Evolutionary conservation across 1,284 basidiomycete species (phyloP).

Genomic region (Moesziomyces sp.): DNA sequence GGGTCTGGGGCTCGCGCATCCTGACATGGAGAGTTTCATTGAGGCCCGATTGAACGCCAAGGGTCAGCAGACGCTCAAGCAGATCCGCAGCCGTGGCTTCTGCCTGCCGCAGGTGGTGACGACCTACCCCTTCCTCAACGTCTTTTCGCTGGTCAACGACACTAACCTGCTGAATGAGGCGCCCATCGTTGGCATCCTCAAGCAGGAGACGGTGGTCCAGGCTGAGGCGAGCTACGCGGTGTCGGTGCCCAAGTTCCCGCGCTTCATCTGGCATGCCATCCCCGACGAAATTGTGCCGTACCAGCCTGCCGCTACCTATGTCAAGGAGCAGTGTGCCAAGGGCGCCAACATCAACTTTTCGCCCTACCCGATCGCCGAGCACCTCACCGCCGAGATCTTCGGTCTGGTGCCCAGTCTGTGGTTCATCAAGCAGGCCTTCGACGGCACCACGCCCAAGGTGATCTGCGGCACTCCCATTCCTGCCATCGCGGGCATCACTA

Average conservation of each 20-base stretch:
- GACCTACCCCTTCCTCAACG: slow-evolving; percentile 24
- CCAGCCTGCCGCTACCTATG: slow-evolving; percentile 43
- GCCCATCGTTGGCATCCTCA: slow-evolving; percentile 21
- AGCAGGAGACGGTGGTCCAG: slow-evolving; percentile 43
- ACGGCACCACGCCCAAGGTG: slow-evolving; percentile 33
- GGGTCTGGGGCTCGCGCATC: slow-evolving; percentile 39
- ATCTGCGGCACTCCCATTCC: slow-evolving; percentile 28
- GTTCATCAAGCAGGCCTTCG: slow-evolving; percentile 41
- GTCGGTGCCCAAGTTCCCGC: slow-evolving; percentile 53
- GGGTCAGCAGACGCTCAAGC: slow-evolving; percentile 15
- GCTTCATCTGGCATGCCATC: slow-evolving; percentile 56
- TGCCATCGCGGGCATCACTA: slow-evolving; percentile 3
- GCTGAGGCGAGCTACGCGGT: slow-evolving; percentile 25
- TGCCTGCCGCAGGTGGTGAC: slow-evolving; percentile 40
- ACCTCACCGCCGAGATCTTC: slow-evolving; percentile 40
- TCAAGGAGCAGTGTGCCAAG: slow-evolving; percentile 54
- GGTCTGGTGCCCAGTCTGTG: slow-evolving; percentile 33
- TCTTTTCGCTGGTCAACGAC: slow-evolving; percentile 45
- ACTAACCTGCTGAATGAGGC: slow-evolving; percentile 40
- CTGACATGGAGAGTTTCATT: slow-evolving; percentile 35
- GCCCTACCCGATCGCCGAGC: slow-evolving; percentile 41
- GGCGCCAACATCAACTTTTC: slow-evolving; percentile 59
- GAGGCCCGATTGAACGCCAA: slow-evolving; percentile 21
- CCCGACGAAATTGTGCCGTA: slow-evolving; percentile 62
- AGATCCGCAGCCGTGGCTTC: slow-evolving; percentile 19